Conservation (phyloP, 176 grass and related monocot species). For the Eleusine coracana region DNA sequence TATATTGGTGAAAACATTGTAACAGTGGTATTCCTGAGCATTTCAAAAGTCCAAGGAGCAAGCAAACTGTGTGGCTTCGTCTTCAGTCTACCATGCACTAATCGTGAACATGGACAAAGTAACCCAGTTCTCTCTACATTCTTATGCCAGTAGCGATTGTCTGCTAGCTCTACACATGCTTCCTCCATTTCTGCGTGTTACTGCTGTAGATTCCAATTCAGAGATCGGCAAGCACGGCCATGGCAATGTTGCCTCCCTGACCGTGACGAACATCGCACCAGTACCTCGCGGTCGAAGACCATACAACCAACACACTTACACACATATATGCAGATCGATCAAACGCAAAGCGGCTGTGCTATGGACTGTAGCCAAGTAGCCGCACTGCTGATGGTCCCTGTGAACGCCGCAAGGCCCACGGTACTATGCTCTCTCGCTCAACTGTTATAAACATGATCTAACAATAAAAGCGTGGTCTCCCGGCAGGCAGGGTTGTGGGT, state of each 20-base stretch:
- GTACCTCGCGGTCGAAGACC: constrained; percentile 7
- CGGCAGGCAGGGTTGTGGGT: too few relatives aligned
- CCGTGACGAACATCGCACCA: not conserved
- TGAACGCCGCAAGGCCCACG: not conserved
- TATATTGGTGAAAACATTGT: not conserved
- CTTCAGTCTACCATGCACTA: not conserved
- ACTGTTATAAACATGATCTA: constrained; percentile 14
- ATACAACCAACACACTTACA: not conserved
- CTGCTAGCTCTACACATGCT: not conserved
- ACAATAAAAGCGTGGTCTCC: constrained; percentile 33
- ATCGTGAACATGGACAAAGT: not conserved
- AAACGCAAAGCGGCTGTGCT: not conserved
- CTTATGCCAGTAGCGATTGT: not conserved
- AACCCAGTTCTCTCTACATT: constrained; percentile 3
- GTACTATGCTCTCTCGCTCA: not conserved
- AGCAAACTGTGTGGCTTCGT: not conserved
- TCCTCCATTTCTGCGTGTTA: not conserved
- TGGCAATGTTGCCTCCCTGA: too few relatives aligned
- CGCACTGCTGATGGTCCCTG: not conserved
- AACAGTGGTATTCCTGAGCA: not conserved
- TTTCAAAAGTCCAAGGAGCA: not conserved
- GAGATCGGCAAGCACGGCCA: not conserved
- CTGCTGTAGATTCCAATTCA: not conserved
- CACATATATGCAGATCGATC: not conserved
- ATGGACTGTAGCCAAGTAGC: not conserved